Evolutionary conservation across 768 basidiomycete species (phyloP).

Genomic region (Kwoniella mangroviensis): DNA sequence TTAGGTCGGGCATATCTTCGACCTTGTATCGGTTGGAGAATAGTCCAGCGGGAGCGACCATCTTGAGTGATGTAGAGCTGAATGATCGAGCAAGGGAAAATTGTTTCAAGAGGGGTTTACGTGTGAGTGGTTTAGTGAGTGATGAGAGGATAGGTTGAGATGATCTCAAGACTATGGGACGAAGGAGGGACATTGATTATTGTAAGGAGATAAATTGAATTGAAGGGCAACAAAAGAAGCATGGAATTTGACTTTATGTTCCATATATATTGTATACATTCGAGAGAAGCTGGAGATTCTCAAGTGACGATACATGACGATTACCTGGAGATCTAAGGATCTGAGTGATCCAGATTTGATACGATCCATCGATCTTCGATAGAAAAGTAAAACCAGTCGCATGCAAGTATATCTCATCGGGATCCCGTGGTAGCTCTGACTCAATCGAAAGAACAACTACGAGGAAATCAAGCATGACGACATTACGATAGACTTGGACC

Average conservation of each 20-base stretch:
- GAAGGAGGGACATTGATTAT: neutral
- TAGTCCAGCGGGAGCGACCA: slow-evolving; percentile 49
- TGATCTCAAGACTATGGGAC: slow-evolving; percentile 9
- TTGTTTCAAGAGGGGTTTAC: neutral
- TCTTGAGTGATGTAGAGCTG: slow-evolving; percentile 21
- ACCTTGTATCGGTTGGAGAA: slow-evolving; percentile 53
- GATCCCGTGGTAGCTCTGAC: neutral
- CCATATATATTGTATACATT: too few species aligned
- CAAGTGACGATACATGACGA: slow-evolving; percentile 15
- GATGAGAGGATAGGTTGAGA: neutral
- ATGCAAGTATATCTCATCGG: neutral
- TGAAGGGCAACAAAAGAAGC: too few species aligned
- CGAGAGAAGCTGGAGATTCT: too few species aligned
- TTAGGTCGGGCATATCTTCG: slow-evolving; percentile 62
- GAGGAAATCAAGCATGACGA: slow-evolving; percentile 3
- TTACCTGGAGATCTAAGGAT: neutral
- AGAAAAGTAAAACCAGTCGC: slow-evolving; percentile 1
- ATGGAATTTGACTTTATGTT: too few species aligned
- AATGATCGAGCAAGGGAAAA: neutral
- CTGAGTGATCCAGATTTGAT: neutral
- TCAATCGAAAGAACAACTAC: neutral
- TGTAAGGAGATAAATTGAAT: too few species aligned
- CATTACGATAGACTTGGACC: neutral
- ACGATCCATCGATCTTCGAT: neutral
- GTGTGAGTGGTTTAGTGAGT: neutral